Conservation (phyloP, 78 protist species). For the Dictyostelium purpureum region DNA sequence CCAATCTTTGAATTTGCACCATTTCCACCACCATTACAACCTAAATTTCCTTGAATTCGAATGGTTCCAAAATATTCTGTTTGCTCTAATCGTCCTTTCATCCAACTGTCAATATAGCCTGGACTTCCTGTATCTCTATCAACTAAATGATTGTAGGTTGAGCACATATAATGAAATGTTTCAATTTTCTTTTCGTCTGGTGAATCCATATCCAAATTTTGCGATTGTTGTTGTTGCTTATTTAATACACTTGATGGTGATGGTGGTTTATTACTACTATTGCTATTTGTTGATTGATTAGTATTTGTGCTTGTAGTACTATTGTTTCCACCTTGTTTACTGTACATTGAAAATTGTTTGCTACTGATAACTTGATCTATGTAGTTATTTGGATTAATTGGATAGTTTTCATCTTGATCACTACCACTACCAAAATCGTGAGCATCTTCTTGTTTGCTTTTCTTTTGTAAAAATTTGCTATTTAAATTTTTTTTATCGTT, state of each 20-base stretch:
- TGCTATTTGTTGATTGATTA: neutral
- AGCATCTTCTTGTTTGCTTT: neutral
- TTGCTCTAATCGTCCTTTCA: conserved; percentile 26
- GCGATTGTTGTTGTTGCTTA: neutral
- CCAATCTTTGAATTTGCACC: neutral
- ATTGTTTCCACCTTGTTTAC: too few species aligned
- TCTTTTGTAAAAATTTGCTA: neutral
- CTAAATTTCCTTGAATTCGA: conserved; percentile 13
- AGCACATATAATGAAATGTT: neutral
- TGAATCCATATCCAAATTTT: neutral
- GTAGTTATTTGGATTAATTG: neutral
- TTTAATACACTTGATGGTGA: neutral
- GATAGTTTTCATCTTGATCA: conserved; percentile 2
- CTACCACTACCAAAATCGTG: conserved; percentile 13
- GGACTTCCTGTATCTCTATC: neutral
- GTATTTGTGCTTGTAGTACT: neutral
- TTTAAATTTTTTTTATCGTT: neutral
- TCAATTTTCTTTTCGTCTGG: conserved; percentile 42
- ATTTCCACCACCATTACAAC: neutral
- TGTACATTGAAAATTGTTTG: neutral
- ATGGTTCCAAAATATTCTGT: neutral
- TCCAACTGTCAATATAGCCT: neutral
- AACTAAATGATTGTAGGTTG: neutral
- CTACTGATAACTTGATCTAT: neutral
- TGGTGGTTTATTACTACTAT: neutral